These are phyloP conservation scores for Penicillium sp. DNA, from an alignment of 2,329 filamentous ascomycete genomes.

Conservation along the genomic window DNA sequence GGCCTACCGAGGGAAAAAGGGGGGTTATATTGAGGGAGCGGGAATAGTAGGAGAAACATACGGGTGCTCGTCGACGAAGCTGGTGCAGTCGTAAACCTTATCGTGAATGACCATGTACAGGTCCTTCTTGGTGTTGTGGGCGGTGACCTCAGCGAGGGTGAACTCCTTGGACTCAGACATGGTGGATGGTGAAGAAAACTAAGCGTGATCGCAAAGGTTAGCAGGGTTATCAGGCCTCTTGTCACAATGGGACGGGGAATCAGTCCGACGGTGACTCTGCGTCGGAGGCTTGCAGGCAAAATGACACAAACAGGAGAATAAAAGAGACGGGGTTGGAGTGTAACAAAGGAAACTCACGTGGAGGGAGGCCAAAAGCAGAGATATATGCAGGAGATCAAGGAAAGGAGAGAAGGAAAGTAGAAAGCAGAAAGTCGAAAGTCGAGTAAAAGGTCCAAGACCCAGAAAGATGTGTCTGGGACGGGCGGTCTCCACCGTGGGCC, in stretches of 20 bases:
- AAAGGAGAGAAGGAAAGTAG: not conserved
- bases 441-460: not conserved
- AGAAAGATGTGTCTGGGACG: not conserved
- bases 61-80: constrained; percentile 97
- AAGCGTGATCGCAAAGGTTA: not conserved
- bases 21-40: not conserved
- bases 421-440: not conserved
- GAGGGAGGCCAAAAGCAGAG: not conserved
- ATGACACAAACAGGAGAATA: not conserved
- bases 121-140: constrained; percentile 89
- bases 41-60: constrained; percentile 43
- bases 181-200: constrained; percentile 21
- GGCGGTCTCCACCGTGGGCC: not conserved
- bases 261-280: not conserved
- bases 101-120: constrained; percentile 88
- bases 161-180: constrained; percentile 58
- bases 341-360: not conserved
- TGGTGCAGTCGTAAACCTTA: constrained; percentile 86
- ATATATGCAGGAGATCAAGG: not conserved
- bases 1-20: not conserved
- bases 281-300: not conserved
- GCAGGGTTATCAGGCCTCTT: not conserved
- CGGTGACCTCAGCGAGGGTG: constrained; percentile 75
- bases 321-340: not conserved
- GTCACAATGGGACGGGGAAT: not conserved